phyloP scores from a whole-genome alignment of 768 basidiomycete species.

The Mycena leptocephala region DNA sequence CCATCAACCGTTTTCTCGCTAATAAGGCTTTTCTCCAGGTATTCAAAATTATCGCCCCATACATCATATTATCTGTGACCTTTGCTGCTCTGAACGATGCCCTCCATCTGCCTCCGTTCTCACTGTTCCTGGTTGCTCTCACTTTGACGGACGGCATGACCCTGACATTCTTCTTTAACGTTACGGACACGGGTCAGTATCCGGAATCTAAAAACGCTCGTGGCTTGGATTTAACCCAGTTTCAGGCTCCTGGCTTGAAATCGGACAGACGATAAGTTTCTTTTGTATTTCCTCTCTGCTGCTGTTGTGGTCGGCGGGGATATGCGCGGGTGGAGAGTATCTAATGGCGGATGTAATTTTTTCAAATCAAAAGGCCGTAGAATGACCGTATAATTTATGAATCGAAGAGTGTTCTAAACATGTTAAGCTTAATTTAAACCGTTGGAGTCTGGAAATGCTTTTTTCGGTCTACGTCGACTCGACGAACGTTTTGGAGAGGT shows the following conservation, averaged over 20 bases:
- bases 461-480: too few relatives aligned
- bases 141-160: constrained; percentile 88
- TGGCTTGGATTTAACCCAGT: too few relatives aligned
- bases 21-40: constrained; percentile 59
- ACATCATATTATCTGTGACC: constrained; percentile 79
- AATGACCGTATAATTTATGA: constrained; percentile 1
- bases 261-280: constrained; percentile 91
- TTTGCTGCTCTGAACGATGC: constrained; percentile 80
- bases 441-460: too few relatives aligned
- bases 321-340: constrained; percentile 82
- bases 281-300: constrained; percentile 89
- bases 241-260: constrained; percentile 89
- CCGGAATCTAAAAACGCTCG: background rate
- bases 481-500: background rate
- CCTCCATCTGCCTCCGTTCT: constrained; percentile 83
- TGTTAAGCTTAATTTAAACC: too few relatives aligned
- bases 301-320: constrained; percentile 84
- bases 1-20: background rate
- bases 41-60: constrained; percentile 89
- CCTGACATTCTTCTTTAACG: constrained; percentile 86
- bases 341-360: constrained; percentile 67
- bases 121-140: constrained; percentile 84
- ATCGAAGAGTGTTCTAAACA: too few relatives aligned
- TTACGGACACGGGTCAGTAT: constrained; percentile 79
- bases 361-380: constrained; percentile 10